A percentile compares a stretch with the other conserved stretches of the same genome.
phyloP scores from a whole-genome alignment of 2,329 filamentous ascomycete species.

The Aureobasidium sp. region DNA sequence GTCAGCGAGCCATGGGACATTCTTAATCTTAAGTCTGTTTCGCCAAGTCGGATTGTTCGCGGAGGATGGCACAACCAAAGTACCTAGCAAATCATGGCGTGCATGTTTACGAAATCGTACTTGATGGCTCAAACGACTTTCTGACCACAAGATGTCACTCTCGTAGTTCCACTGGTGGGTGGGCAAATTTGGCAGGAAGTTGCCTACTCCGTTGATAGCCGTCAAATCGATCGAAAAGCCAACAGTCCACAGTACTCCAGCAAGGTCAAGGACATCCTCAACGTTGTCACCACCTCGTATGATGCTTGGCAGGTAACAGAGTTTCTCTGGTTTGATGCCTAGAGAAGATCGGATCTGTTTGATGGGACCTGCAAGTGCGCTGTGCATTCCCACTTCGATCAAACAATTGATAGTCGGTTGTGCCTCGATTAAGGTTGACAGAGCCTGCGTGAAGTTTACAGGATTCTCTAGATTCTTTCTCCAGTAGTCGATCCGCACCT shows the following conservation, averaged over 20 bases:
- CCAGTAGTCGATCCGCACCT: neutral
- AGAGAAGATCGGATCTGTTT: neutral
- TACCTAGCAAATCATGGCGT: neutral
- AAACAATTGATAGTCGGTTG: neutral
- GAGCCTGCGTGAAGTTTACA: neutral
- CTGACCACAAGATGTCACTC: neutral
- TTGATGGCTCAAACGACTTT: neutral
- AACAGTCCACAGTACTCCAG: neutral
- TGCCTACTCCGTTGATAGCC: neutral
- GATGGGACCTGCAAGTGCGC: neutral
- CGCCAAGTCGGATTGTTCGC: neutral
- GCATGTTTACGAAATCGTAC: neutral
- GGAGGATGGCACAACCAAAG: neutral
- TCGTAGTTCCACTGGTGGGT: neutral
- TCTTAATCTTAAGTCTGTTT: conserved; percentile 18
- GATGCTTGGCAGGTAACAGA: neutral
- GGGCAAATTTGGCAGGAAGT: neutral
- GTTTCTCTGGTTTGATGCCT: neutral
- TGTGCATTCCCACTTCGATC: neutral
- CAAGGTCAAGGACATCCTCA: neutral
- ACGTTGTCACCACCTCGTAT: conserved; percentile 22
- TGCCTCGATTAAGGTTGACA: neutral
- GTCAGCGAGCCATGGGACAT: conserved; percentile 29
- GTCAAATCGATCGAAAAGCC: neutral
- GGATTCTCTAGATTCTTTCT: neutral